A percentile compares a stretch with the other conserved stretches of the same genome.
Conservation (phyloP, 2,329 filamentous ascomycete genomes). For the Alternaria ventricosa region DNA sequence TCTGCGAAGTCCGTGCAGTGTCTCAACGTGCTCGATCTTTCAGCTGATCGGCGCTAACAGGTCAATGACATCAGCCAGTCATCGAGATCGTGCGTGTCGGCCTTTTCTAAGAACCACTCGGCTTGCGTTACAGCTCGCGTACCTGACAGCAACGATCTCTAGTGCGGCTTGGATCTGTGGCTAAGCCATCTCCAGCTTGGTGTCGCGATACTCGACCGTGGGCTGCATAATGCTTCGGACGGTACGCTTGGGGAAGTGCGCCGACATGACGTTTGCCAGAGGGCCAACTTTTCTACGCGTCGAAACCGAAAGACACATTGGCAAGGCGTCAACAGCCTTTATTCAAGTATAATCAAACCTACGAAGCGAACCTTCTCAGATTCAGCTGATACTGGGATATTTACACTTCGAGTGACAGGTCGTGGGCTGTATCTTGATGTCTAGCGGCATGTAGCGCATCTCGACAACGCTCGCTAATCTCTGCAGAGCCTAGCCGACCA, state of each 20-base stretch:
- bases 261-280: neutral
- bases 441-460: neutral
- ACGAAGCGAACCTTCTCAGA: neutral
- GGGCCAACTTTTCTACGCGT: neutral
- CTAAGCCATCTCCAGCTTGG: neutral
- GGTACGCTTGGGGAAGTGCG: constrained; percentile 3
- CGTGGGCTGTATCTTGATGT: neutral
- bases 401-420: neutral
- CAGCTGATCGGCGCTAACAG: constrained; percentile 12
- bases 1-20: neutral
- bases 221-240: neutral
- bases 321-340: neutral
- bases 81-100: constrained; percentile 4
- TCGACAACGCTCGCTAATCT: constrained; percentile 3
- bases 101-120: constrained; percentile 4
- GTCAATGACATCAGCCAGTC: constrained; percentile 11
- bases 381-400: neutral
- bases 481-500: neutral
- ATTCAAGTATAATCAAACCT: neutral
- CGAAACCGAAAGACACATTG: neutral
- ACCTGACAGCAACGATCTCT: constrained; percentile 9
- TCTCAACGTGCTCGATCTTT: constrained; percentile 1
- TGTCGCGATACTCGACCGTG: neutral
- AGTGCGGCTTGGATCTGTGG: neutral
- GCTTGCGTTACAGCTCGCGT: constrained; percentile 8